These are phyloP conservation scores for Phlebiopsis gigantea DNA, from an alignment of 768 basidiomycete genomes.

Conservation along the genomic window DNA sequence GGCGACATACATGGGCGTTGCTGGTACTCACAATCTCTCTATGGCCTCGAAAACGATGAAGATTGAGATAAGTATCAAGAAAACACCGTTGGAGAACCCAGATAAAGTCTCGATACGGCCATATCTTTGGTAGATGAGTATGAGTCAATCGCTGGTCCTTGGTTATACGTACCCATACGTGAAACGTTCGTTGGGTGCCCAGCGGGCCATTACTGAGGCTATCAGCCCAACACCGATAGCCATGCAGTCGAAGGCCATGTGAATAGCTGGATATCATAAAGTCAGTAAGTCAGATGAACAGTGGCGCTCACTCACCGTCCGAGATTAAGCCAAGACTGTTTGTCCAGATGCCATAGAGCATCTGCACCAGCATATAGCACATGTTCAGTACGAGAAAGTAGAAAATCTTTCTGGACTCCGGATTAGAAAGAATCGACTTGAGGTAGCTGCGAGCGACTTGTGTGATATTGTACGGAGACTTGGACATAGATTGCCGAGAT, in stretches of 20 bases:
- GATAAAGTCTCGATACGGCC: conserved; percentile 95
- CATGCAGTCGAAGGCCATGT: conserved; percentile 99
- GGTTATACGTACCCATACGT: conserved; percentile 76
- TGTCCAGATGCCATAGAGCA: conserved; percentile 96
- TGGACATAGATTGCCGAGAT: neutral
- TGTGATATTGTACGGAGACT: conserved; percentile 20
- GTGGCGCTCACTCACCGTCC: conserved; percentile 55
- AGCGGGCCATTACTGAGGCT: conserved; percentile 96
- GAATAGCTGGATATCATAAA: conserved; percentile 83
- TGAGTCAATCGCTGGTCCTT: neutral
- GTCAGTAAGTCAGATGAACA: neutral
- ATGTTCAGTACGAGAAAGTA: conserved; percentile 95
- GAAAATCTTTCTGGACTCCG: conserved; percentile 92
- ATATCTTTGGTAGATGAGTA: conserved; percentile 47
- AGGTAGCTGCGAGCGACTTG: conserved; percentile 57
- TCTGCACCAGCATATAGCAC: conserved; percentile 94
- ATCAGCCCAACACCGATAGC: conserved; percentile 93
- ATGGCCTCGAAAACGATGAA: conserved; percentile 99
- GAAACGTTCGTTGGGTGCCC: conserved; percentile 91
- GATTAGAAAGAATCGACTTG: conserved; percentile 86
- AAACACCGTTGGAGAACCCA: conserved; percentile 97
- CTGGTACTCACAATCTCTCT: conserved; percentile 85
- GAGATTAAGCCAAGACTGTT: conserved; percentile 95
- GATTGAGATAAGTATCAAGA: conserved; percentile 88
- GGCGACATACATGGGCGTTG: no score